Evolutionary conservation across 164 flowering plant species (phyloP).

Genomic region (Umbilicus rupestris): DNA sequence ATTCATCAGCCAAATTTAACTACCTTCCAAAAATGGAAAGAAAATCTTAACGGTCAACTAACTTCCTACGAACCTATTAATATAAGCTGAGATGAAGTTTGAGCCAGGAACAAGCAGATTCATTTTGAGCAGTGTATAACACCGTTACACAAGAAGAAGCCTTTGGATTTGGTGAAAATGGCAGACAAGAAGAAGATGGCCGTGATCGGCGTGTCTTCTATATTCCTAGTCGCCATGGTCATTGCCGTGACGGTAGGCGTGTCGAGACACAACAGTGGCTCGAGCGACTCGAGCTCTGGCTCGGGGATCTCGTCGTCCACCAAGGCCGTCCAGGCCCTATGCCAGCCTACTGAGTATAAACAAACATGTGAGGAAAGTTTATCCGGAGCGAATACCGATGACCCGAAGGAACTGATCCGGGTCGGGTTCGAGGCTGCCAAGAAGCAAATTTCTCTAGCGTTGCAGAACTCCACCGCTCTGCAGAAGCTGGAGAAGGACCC

Average conservation of each 20-base stretch:
- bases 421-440: conserved; percentile 25
- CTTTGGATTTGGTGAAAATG: background rate
- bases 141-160: too few relatives aligned
- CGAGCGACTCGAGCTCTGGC: background rate
- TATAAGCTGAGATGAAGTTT: background rate
- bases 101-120: too few relatives aligned
- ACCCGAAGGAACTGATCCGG: conserved; percentile 38
- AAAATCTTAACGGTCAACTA: background rate
- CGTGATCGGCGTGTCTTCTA: background rate
- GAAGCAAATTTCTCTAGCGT: conserved; percentile 17
- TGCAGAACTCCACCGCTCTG: conserved; percentile 14
- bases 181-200: conserved; percentile 2
- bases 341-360: conserved; percentile 40
- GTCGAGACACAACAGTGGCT: background rate
- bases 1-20: background rate
- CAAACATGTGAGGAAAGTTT: conserved; percentile 33
- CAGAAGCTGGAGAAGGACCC: conserved; percentile 26
- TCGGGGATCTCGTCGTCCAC: conserved; percentile 18
- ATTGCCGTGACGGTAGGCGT: conserved; percentile 1
- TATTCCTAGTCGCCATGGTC: conserved; percentile 3
- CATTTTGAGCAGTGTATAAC: too few relatives aligned
- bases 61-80: background rate
- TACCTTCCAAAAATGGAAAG: background rate
- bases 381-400: conserved; percentile 17
- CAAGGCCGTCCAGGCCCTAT: conserved; percentile 35